Base-by-base conservation (phyloP, 2,329 filamentous ascomycete species). In the Ceratocystiopsis sp. region DNA sequence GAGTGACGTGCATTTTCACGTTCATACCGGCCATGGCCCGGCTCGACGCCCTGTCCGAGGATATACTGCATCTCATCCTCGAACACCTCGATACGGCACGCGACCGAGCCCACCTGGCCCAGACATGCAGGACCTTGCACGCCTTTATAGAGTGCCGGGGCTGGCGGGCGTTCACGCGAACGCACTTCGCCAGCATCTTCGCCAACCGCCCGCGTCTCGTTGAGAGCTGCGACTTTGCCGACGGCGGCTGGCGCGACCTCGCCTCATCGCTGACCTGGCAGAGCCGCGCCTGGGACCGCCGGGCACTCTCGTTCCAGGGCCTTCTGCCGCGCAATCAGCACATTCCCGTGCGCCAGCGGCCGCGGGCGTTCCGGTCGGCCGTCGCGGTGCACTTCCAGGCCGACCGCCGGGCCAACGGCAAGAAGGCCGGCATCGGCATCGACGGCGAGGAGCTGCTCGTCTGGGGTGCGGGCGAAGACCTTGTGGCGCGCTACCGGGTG, bases 211-310 rank as follows among this genome's bases (percentile, higher is more conserved):
- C 15, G 25, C 25, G 10, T 4, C 25, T 29, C 25, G 25, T 29
- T 8, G 25, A 29, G 25, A 10, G 25, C 25, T 29, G 6, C 9
- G 25, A 8, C 25, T 29, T 29, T 29, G 25, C 25, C 25, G 9
- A 29, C 7, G 25, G 25, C 25, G 25, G 25, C 25, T 71, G 67
- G 59, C 48, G 50, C 12, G 49, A 54, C 13, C 54, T 67, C 21
- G 68, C 68, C 8, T 57, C 65, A 21, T 61, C 59, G 0, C 52
- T 71, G 37, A 71, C 70, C 0, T 66, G 65, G 48, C 63, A 72
- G 43, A 63, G 66, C 25, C 61, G 68, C 7, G 68, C 65, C 50
- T 74, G 70, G 71, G 69, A 73, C 40, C 62, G 60, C 42, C 62
- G 67, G 1, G 56, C 62, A 0, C 49, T 66, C 17, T 57, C 59